These are phyloP conservation scores for Ambrosia artemisiifolia DNA, from an alignment of 129 eudicot genomes.

Conservation along the genomic window DNA sequence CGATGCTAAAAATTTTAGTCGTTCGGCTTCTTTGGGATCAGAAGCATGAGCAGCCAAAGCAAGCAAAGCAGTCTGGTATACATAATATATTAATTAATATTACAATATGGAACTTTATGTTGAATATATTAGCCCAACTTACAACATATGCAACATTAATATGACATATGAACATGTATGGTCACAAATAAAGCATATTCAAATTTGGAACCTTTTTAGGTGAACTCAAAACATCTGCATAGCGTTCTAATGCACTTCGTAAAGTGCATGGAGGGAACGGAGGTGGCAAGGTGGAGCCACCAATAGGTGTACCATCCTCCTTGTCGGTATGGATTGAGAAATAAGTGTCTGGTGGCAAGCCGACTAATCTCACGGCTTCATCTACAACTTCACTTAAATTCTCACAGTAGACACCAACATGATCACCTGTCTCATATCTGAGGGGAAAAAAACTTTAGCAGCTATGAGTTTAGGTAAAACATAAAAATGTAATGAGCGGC, in stretches of 20 bases:
- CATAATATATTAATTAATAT: background rate
- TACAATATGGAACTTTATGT: background rate
- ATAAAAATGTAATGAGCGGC: slow-evolving; percentile 9
- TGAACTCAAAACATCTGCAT: slow-evolving; percentile 75
- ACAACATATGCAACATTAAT: background rate
- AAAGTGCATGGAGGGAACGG: slow-evolving; percentile 83
- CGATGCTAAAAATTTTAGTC: slow-evolving; percentile 73
- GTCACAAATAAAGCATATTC: background rate
- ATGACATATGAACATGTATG: background rate
- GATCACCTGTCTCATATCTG: slow-evolving; percentile 91
- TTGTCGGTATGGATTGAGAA: slow-evolving; percentile 69
- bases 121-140: background rate
- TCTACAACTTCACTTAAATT: slow-evolving; percentile 68
- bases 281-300: slow-evolving; percentile 74
- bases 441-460: slow-evolving; percentile 2
- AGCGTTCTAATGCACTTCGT: slow-evolving; percentile 61
- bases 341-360: slow-evolving; percentile 47
- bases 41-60: slow-evolving; percentile 87
- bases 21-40: slow-evolving; percentile 72
- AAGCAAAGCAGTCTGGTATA: slow-evolving; percentile 33
- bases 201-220: slow-evolving; percentile 46
- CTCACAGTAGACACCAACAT: slow-evolving; percentile 83
- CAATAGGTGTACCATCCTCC: slow-evolving; percentile 70
- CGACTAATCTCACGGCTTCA: slow-evolving; percentile 64
- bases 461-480: background rate